Evolutionary conservation across 129 eudicot genomes (phyloP), one percentile per base, ranked within the genome.

Genomic region (Flaveria linearis): DNA sequence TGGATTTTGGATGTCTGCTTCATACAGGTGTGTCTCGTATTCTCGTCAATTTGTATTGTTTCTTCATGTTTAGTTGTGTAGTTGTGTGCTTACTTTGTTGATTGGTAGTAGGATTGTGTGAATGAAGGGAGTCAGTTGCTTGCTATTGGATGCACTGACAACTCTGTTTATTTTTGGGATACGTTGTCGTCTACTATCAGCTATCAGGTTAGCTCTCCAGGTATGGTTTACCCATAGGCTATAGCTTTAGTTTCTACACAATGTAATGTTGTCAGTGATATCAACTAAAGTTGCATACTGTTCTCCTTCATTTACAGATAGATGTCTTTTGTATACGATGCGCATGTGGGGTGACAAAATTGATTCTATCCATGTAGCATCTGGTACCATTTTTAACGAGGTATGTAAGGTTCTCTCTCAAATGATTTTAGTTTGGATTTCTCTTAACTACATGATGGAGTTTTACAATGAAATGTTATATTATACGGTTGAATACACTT

Each of bases 331-430:
- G 71, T 94, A 94, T 81, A 86, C 98, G 53, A 91, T 94, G 98
- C 83, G 88, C 73, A 91, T 94, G 82, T 89, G 90, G 88, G 96
- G 97, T 45, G 72, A 87, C 77, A 80, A 72, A 76, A 71, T 86
- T 78, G 96, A 86, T 76, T 82, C 89, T 75, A 91, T 94, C 46
- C 86, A 22, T 67, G 80, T 94, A 81, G 98, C 98, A 74, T 91
- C 96, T 55, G 98, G 98, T 74, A 91, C 98, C 55, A 94, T 94
- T 74, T 89, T 67, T 76, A 94, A 94, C 30, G 90, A 94, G 98
- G 98, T 94, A 84, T 67, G 67, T 72, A 17, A 60, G 74, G 9
- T 20, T 53, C 33, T 50, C 68, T 12, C 72, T 14, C 16, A 17
- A 42, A 10, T 20, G 41, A 61, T 26, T 10, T 55, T 25, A 14